phyloP scores from a whole-genome alignment of 2,329 filamentous ascomycete species.

The Emericellopsis atlantica region DNA sequence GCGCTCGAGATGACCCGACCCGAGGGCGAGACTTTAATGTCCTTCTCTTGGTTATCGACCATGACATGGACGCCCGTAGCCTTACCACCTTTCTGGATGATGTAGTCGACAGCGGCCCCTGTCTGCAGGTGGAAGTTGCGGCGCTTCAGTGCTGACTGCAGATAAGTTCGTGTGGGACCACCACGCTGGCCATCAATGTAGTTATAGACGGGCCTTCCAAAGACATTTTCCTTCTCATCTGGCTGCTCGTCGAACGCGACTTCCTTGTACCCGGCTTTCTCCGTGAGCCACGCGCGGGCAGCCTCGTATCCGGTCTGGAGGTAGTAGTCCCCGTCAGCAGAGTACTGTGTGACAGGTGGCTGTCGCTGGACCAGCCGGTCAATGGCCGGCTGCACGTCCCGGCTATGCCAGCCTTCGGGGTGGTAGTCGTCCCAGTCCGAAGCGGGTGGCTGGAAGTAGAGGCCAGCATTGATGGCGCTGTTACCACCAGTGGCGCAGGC shows the following conservation, averaged over 20 bases:
- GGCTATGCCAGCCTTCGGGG: not conserved
- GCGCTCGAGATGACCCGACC: not conserved
- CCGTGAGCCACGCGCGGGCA: not conserved
- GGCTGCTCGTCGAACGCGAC: not conserved
- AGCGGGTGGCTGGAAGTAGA: not conserved
- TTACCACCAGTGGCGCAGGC: not conserved
- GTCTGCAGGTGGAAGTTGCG: not conserved
- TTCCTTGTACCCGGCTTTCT: not conserved
- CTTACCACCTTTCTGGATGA: not conserved
- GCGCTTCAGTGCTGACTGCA: not conserved
- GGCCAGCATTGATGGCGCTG: not conserved
- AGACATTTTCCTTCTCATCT: not conserved
- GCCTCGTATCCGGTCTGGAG: not conserved
- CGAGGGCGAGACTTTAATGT: not conserved
- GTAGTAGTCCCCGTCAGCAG: not conserved
- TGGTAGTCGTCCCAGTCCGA: not conserved
- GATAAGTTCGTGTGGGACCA: not conserved
- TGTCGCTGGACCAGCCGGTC: not conserved
- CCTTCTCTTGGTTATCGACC: not conserved
- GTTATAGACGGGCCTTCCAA: not conserved
- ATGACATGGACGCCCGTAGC: not conserved
- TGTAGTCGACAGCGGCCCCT: not conserved
- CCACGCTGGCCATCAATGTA: not conserved
- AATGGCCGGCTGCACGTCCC: not conserved
- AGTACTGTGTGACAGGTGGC: not conserved